Percentiles rank a stretch among this genome's conserved stretches.
phyloP scores from a whole-genome alignment of 257 asterid genomes.

The Solanum raphanifolium region DNA sequence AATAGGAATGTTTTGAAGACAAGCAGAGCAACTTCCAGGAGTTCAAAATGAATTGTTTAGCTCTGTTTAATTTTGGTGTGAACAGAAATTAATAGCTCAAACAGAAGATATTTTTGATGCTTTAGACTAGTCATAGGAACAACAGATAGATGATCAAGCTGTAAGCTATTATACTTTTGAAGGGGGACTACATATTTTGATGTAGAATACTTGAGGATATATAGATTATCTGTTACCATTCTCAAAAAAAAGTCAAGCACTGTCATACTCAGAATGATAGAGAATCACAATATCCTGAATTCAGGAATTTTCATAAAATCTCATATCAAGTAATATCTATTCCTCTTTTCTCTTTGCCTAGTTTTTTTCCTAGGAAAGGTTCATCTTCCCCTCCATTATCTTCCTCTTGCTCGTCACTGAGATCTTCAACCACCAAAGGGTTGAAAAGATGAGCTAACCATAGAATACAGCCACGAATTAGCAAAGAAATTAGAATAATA shows the following conservation, averaged over 20 bases:
- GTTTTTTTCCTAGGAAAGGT: background rate
- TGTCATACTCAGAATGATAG: background rate
- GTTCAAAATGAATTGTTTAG: no score
- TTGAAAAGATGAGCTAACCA: background rate
- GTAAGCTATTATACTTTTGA: no score
- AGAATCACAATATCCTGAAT: background rate
- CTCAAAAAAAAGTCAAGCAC: background rate
- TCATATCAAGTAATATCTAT: background rate
- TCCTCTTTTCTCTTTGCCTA: background rate
- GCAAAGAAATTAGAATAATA: background rate
- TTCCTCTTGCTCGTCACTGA: background rate
- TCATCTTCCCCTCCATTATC: background rate
- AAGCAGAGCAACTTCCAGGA: no score
- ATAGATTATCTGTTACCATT: no score
- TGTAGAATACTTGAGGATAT: no score
- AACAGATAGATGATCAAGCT: no score
- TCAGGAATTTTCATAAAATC: background rate
- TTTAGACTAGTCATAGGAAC: no score
- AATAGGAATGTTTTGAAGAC: no score
- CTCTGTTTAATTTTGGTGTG: no score
- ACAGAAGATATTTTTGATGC: no score
- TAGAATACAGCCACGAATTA: background rate
- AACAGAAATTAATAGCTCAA: no score
- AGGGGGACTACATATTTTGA: no score
- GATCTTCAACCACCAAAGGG: background rate